Evolutionary conservation across 352 stramenopile genomes (phyloP), one percentile per base, ranked within the genome.

Genomic region (Pythium pyrilobum): DNA sequence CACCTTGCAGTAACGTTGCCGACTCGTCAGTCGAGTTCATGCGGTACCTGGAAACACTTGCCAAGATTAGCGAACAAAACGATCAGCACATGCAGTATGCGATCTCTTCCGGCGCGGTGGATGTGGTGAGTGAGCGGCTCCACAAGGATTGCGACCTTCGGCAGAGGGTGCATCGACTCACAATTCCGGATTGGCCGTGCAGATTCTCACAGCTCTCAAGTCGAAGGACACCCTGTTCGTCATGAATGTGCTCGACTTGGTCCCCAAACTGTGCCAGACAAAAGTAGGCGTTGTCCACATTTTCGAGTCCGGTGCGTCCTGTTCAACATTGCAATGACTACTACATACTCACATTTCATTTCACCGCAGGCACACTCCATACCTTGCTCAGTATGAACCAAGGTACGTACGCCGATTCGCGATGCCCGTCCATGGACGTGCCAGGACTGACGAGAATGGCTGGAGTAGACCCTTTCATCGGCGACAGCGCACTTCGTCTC

Each of bases 161-260:
- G n/a, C n/a, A n/a, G n/a, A n/a, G n/a, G n/a, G n/a, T n/a, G n/a
- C n/a, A n/a, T n/a, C n/a, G n/a, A n/a, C n/a, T n/a, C n/a, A n/a
- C n/a, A n/a, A n/a, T n/a, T n/a, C n/a, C n/a, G n/a, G n/a, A n/a
- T n/a, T n/a, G n/a, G n/a, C n/a, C n/a, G n/a, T n/a, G 42, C 54
- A 92, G 84, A 70, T 94, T 53, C 44, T 94, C 31, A 62, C 81
- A 24, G 81, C 78, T 33, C 62, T 94, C 29, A 74, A 86, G 58
- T 90, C 81, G 9, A 70, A 77, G n/a, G 84, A 94, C 43, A 60
- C 77, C 5, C 59, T 94, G 18, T 91, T 92, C 51, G 57, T 91
- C 56, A 87, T 94, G 80, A 94, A 90, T 42, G 66, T 94, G 18
- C 64, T 92, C 12, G 84, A 94, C 52, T 65, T 94, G 43, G 59